Conservation (phyloP, 176 grass and related monocot genomes). For the Saccharum spontaneum region DNA sequence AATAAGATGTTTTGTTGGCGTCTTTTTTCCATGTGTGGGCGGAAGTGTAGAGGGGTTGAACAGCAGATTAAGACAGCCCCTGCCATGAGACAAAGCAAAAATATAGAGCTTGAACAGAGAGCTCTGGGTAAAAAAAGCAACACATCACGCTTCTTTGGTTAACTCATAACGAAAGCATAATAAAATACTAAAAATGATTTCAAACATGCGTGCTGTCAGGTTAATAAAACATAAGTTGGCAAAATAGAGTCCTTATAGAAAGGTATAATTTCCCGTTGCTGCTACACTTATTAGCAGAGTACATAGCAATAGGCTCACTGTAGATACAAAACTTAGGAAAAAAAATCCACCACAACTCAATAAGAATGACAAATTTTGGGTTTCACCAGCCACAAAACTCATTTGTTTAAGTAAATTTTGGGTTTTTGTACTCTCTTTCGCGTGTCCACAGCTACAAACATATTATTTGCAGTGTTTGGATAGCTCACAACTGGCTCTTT, state of each 20-base stretch:
- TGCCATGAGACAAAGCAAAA: too few species aligned
- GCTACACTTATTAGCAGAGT: background rate
- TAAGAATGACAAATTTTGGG: too few species aligned
- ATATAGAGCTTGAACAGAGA: too few species aligned
- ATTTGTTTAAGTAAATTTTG: conserved; percentile 16
- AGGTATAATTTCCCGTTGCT: too few species aligned
- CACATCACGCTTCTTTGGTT: too few species aligned
- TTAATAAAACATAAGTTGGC: too few species aligned
- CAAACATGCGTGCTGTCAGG: background rate
- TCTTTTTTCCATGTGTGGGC: too few species aligned
- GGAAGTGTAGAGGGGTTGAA: too few species aligned
- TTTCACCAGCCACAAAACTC: background rate
- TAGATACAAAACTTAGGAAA: background rate
- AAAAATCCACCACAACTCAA: background rate
- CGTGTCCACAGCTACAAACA: conserved; percentile 24
- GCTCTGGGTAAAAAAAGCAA: too few species aligned
- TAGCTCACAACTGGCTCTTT: background rate
- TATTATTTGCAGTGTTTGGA: conserved; percentile 14
- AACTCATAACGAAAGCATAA: too few species aligned
- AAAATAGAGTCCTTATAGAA: background rate
- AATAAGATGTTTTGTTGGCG: too few species aligned
- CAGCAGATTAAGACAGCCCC: too few species aligned
- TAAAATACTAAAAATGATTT: background rate
- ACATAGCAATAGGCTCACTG: background rate
- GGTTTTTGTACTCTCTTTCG: conserved; percentile 38